A percentile compares a stretch with the other conserved stretches of the same genome.
Evolutionary conservation across 768 basidiomycete genomes (phyloP).

Genomic region (Phylloporus sp.): DNA sequence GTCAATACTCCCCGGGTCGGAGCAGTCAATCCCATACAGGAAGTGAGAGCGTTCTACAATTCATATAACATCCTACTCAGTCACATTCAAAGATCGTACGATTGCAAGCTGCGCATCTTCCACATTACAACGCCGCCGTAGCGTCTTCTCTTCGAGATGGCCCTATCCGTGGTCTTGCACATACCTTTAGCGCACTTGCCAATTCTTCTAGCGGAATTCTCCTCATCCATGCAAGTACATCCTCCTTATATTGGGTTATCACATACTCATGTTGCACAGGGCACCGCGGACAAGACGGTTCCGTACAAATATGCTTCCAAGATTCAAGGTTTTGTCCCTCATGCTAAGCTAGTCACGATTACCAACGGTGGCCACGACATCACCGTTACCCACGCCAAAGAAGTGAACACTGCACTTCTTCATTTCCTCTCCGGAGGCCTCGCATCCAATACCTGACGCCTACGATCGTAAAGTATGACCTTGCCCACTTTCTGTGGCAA

Average conservation of each 20-base stretch:
- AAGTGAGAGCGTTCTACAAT: conserved; percentile 30
- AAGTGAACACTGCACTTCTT: conserved; percentile 29
- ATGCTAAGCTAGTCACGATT: conserved; percentile 29
- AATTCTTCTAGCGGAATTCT: conserved; percentile 50
- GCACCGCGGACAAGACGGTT: conserved; percentile 32
- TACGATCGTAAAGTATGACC: neutral
- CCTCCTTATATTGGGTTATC: neutral
- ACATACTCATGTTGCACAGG: conserved; percentile 15
- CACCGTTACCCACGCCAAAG: conserved; percentile 29
- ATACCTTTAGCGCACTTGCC: conserved; percentile 49
- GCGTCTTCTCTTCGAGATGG: conserved; percentile 73
- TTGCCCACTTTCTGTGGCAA: neutral
- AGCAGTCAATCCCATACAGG: conserved; percentile 36
- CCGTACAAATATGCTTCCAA: conserved; percentile 30
- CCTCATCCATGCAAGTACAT: conserved; percentile 55
- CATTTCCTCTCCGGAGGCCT: conserved; percentile 22
- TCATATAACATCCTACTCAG: neutral
- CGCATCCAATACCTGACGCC: neutral
- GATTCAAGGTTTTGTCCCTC: conserved; percentile 30
- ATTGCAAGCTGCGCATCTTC: conserved; percentile 73
- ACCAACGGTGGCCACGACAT: conserved; percentile 29
- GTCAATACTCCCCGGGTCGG: conserved; percentile 31
- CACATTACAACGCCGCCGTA: conserved; percentile 71
- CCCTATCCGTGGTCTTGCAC: conserved; percentile 59
- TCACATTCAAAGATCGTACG: conserved; percentile 55